Evolutionary conservation across 257 asterid genomes (phyloP).

Genomic region (Fraxinus pennsylvanica): DNA sequence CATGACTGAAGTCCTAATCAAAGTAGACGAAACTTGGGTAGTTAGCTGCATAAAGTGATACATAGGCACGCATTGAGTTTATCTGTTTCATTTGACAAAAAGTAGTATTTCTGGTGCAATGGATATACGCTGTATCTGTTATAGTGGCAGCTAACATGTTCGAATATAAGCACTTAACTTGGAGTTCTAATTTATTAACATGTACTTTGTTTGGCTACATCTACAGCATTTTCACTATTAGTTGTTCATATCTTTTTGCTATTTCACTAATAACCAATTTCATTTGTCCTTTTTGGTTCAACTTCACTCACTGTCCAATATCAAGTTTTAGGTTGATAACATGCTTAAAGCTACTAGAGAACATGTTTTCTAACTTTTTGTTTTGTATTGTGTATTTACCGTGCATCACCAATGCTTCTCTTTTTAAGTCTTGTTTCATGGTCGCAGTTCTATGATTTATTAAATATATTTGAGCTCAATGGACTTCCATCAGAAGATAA

Average conservation of each 20-base stretch:
- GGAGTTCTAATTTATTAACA: neutral
- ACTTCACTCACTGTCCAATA: slow-evolving; percentile 10
- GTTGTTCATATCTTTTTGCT: slow-evolving; percentile 3
- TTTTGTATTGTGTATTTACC: slow-evolving; percentile 13
- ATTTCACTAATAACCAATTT: neutral
- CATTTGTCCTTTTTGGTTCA: slow-evolving; percentile 23
- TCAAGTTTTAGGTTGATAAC: slow-evolving; percentile 12
- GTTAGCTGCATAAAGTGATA: neutral
- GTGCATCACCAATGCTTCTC: slow-evolving; percentile 22
- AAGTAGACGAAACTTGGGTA: slow-evolving; percentile 17
- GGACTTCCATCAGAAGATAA: slow-evolving; percentile 98
- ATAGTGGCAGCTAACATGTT: neutral
- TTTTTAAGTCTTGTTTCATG: slow-evolving; percentile 25
- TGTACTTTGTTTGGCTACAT: neutral
- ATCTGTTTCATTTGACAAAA: slow-evolving; percentile 13
- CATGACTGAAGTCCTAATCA: neutral
- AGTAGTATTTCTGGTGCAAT: neutral
- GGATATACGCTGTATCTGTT: neutral
- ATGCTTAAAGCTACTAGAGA: slow-evolving; percentile 9
- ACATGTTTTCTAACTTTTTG: neutral
- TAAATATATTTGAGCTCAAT: slow-evolving; percentile 95
- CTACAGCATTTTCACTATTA: slow-evolving; percentile 4
- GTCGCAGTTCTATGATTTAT: slow-evolving; percentile 89
- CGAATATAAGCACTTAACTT: too few species aligned
- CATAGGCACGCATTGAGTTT: slow-evolving; percentile 2